These are phyloP conservation scores for Peronospora belbahrii DNA, from an alignment of 352 stramenopile species.

Conservation along the genomic window DNA sequence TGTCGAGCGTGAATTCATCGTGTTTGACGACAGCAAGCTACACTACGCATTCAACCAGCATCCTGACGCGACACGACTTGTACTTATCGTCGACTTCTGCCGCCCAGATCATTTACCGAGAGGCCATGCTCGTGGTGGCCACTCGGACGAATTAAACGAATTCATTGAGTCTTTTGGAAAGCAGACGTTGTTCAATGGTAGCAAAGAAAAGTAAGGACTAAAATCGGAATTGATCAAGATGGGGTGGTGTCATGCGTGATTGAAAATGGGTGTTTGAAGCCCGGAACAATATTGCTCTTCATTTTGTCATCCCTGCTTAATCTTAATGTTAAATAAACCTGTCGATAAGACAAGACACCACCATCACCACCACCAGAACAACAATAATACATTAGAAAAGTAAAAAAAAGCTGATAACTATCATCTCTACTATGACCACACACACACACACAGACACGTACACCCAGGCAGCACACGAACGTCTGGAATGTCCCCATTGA, in stretches of 20 bases:
- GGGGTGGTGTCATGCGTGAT: slow-evolving; percentile 5
- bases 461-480: slow-evolving; percentile 87
- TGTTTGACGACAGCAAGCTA: slow-evolving; percentile 90
- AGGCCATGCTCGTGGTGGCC: slow-evolving; percentile 67
- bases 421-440: too few species aligned
- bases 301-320: slow-evolving; percentile 54
- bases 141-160: slow-evolving; percentile 85
- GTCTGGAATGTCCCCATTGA: slow-evolving; percentile 92
- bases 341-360: slow-evolving; percentile 7
- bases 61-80: slow-evolving; percentile 47
- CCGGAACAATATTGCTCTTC: slow-evolving; percentile 7
- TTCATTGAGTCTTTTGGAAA: slow-evolving; percentile 83
- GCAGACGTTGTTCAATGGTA: slow-evolving; percentile 27
- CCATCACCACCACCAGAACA: neutral
- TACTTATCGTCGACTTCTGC: slow-evolving; percentile 87
- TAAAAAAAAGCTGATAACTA: too few species aligned
- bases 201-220: slow-evolving; percentile 8
- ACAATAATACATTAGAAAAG: neutral
- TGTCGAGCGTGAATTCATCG: slow-evolving; percentile 66
- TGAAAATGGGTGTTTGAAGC: slow-evolving; percentile 3
- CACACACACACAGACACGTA: slow-evolving; percentile 36
- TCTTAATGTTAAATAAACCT: slow-evolving; percentile 91
- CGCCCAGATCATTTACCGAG: slow-evolving; percentile 71
- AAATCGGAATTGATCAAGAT: neutral
- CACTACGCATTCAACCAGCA: slow-evolving; percentile 85